These are phyloP conservation scores for Elaeagnus macrophylla DNA, from an alignment of 306 rosid species.

Conservation along the genomic window DNA sequence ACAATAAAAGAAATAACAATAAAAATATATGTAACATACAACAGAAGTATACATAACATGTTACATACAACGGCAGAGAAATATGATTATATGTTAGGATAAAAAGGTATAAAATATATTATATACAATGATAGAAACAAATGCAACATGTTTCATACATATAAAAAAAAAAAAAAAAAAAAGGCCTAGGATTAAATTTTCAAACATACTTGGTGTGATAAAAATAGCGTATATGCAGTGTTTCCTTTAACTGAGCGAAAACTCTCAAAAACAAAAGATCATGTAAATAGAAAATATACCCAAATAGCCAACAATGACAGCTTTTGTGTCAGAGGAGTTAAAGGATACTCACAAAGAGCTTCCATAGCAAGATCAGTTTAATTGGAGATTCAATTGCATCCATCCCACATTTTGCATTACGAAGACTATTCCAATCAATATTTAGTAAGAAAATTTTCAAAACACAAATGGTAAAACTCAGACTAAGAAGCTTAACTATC, in stretches of 20 bases:
- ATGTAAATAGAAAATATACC: conserved; percentile 77
- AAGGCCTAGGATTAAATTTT: conserved; percentile 1
- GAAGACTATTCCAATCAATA: conserved; percentile 94
- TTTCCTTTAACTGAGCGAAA: conserved; percentile 71
- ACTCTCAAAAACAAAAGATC: conserved; percentile 85
- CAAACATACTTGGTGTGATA: conserved; percentile 54
- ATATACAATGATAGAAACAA: too few relatives aligned
- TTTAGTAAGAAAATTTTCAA: conserved; percentile 70
- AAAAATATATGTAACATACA: too few relatives aligned
- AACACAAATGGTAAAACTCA: conserved; percentile 76
- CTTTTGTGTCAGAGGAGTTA: conserved; percentile 66
- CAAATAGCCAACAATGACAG: conserved; percentile 77
- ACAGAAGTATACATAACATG: too few relatives aligned
- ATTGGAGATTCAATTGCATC: conserved; percentile 84
- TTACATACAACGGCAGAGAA: too few relatives aligned
- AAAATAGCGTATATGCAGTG: conserved; percentile 64
- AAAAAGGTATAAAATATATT: too few relatives aligned
- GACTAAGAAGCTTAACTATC: conserved; percentile 83
- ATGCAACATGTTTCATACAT: too few relatives aligned
- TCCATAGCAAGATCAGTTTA: conserved; percentile 84
- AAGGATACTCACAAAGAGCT: conserved; percentile 70
- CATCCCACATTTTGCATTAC: conserved; percentile 93
- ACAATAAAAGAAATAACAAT: too few relatives aligned
- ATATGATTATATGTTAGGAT: too few relatives aligned
- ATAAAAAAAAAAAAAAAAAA: too few relatives aligned